Conservation (phyloP, 1,139 yeast genomes). For the Debaryomycetaceae sp. region DNA sequence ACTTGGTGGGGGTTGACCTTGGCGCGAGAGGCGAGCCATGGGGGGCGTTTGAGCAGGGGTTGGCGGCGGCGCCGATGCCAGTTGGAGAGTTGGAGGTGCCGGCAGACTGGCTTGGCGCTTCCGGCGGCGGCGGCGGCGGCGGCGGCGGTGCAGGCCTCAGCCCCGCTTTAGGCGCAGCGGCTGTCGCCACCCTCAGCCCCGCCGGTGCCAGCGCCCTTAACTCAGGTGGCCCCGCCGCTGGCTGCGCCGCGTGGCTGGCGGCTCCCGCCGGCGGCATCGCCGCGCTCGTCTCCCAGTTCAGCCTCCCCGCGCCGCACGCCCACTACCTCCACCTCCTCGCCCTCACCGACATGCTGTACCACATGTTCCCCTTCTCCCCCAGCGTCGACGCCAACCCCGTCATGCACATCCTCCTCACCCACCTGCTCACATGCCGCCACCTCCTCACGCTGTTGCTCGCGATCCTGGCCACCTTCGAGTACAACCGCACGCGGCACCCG, state of each 20-base stretch:
- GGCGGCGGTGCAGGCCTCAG: slow-evolving; percentile 3
- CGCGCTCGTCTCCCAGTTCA: slow-evolving; percentile 14
- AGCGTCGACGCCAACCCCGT: slow-evolving; percentile 34
- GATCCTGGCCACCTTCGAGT: slow-evolving; percentile 35
- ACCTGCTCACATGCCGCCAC: slow-evolving; percentile 33
- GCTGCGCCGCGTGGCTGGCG: too few relatives aligned
- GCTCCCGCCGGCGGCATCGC: too few relatives aligned
- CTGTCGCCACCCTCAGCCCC: too few relatives aligned
- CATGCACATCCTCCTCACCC: slow-evolving; percentile 27
- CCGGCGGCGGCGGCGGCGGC: too few relatives aligned
- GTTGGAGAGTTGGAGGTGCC: too few relatives aligned
- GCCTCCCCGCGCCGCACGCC: slow-evolving; percentile 27
- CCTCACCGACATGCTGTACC: slow-evolving; percentile 25
- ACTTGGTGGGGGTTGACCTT: slow-evolving; percentile 25
- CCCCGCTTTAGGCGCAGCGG: background rate
- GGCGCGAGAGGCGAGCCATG: background rate
- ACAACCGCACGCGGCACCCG: slow-evolving; percentile 26
- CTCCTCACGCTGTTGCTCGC: slow-evolving; percentile 34
- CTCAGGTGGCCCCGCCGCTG: too few relatives aligned
- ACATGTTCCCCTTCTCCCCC: slow-evolving; percentile 36
- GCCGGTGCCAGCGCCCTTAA: too few relatives aligned
- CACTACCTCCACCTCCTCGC: slow-evolving; percentile 28
- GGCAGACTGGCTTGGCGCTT: too few relatives aligned
- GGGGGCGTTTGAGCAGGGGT: slow-evolving; percentile 2
- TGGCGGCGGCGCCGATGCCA: too few relatives aligned